Base-by-base conservation (phyloP, 805 yeast species). In the Candida krabiensis region DNA sequence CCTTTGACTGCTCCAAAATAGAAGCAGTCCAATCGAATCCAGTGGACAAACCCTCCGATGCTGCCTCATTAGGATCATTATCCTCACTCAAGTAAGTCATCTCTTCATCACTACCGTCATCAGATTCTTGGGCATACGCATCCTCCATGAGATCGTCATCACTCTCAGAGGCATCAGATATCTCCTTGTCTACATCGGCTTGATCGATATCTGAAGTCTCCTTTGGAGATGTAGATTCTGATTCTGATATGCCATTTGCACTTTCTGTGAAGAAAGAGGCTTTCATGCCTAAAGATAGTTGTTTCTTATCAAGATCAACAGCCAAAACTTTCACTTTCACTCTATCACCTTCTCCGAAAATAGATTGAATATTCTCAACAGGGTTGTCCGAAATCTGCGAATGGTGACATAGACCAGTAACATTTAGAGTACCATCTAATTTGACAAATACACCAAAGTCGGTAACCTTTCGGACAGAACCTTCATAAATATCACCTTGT, bases 21-120 rank as follows among this genome's bases (percentile, higher is more conserved):
- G 86, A 81, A 2, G 96, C 96, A 31, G 96, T 83, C 99, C 99
- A 93, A 62, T 93, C 96, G 53, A 93, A 93, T 3, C 95, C 95
- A 27, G 95, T 83, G 14, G 89, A 79, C 40, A 93, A 71, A 6
- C 95, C 95, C 27, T 63, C 67, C 4, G 42, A 13, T 51, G 65
- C 24, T 50, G 60, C 61, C 7, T 36, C 56, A 9, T 55, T 61
- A 11, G 51, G n/a, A 8, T 36, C 46, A 15, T 35, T 45, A 53
- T 28, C 56, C 9, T 46, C 51, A 21, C 53, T 50, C 12, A 51
- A 37, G 9, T 35, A 40, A 11, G 55, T 57, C n/a, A 44, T 44
- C 15, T 44, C 44, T 3, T 38, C 47, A 5, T 53, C 56, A 9
- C 54, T 65, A 11, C 44, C 39, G 18, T 35, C 45, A 24, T 44